Percentiles rank a stretch among this genome's conserved stretches.
phyloP scores from a whole-genome alignment of 495 filamentous ascomycete genomes.

The Thozetella sp. region DNA sequence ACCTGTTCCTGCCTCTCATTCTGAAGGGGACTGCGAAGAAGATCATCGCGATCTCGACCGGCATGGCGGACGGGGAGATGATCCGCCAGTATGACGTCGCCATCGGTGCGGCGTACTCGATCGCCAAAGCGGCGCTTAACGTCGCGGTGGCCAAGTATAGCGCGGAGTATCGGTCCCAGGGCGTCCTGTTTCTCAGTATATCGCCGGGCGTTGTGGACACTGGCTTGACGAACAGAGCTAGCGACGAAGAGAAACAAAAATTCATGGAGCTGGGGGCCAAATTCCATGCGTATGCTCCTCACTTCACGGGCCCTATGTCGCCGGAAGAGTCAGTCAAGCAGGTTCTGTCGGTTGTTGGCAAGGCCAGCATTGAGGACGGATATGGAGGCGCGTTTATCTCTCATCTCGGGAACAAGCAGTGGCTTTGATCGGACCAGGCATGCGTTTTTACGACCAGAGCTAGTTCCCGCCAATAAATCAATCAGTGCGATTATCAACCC shows the following conservation, averaged over 20 bases:
- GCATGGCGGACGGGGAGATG: conserved; percentile 40
- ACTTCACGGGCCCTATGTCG: conserved; percentile 47
- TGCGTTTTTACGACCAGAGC: no score
- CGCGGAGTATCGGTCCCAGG: conserved; percentile 51
- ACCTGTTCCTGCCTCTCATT: conserved; percentile 54
- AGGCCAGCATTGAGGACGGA: conserved; percentile 47
- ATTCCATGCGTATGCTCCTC: conserved; percentile 44
- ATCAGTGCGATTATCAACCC: no score
- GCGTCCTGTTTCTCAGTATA: conserved; percentile 51
- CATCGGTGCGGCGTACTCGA: conserved; percentile 23
- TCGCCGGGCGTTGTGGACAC: conserved; percentile 50
- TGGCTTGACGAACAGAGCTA: conserved; percentile 32
- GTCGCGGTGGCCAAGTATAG: conserved; percentile 46
- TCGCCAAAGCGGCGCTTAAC: conserved; percentile 46
- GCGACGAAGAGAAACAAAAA: conserved; percentile 32
- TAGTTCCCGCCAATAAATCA: no score
- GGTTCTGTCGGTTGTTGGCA: conserved; percentile 39
- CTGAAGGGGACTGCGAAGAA: conserved; percentile 52
- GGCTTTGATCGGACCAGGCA: no score
- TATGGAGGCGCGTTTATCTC: conserved; percentile 54
- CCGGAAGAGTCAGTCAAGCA: conserved; percentile 40
- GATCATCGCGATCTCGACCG: conserved; percentile 52
- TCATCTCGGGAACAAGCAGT: conserved; percentile 55
- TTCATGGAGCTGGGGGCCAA: conserved; percentile 27
- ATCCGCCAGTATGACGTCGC: conserved; percentile 22